Evolutionary conservation across 495 filamentous ascomycete species (phyloP).

Genomic region (Penicillium daleae): DNA sequence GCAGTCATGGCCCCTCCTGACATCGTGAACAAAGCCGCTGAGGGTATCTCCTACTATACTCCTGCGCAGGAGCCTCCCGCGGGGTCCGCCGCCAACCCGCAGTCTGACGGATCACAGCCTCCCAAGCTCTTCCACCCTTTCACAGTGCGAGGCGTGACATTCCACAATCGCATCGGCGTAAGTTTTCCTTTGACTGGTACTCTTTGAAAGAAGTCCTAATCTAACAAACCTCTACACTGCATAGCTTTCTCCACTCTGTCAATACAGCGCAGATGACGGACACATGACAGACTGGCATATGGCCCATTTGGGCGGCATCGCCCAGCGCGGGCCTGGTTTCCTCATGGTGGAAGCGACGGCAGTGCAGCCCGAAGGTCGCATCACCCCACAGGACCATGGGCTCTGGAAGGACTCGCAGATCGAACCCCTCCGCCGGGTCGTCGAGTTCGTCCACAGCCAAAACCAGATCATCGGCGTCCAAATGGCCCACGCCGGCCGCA

Average conservation of each 20-base stretch:
- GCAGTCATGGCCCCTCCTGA: slow-evolving; percentile 20
- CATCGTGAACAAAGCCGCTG: slow-evolving; percentile 47
- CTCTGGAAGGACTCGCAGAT: slow-evolving; percentile 74
- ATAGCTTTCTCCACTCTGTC: slow-evolving; percentile 60
- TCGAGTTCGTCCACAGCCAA: slow-evolving; percentile 70
- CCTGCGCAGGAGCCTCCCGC: slow-evolving; percentile 62
- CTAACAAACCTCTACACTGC: not conserved
- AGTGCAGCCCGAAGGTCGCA: slow-evolving; percentile 67
- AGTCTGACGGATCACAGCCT: slow-evolving; percentile 55
- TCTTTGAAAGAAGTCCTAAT: not conserved
- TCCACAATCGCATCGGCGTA: slow-evolving; percentile 50
- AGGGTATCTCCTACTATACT: slow-evolving; percentile 64
- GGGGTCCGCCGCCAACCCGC: slow-evolving; percentile 63
- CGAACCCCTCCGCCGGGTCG: slow-evolving; percentile 56
- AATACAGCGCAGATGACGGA: slow-evolving; percentile 66
- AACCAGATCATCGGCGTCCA: slow-evolving; percentile 68
- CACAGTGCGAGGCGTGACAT: slow-evolving; percentile 58
- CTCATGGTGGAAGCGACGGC: slow-evolving; percentile 70
- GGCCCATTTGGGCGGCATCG: slow-evolving; percentile 57
- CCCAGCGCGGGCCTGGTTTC: slow-evolving; percentile 62
- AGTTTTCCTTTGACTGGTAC: not conserved
- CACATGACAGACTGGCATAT: slow-evolving; percentile 64
- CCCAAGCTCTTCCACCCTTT: slow-evolving; percentile 72
- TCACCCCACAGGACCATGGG: slow-evolving; percentile 69
- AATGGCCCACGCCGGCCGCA: slow-evolving; percentile 73